Evolutionary conservation across 306 rosid species (phyloP), one percentile per base, ranked within the genome.

Genomic region (Pueraria montana): DNA sequence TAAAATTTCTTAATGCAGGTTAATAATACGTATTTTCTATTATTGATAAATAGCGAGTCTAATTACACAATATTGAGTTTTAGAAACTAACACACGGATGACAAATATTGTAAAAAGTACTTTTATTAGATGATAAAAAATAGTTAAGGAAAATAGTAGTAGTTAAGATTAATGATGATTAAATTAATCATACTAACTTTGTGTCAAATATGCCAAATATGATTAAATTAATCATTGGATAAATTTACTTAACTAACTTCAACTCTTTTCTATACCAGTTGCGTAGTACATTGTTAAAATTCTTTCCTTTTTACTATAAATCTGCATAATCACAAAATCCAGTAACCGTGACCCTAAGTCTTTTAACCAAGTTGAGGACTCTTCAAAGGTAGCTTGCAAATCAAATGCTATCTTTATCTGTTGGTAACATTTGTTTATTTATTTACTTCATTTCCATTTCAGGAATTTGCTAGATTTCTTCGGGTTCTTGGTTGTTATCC

Each of bases 401-500:
- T 59, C 71, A 64, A 70, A 79, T 20, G 24, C 34, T 67, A 43
- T 42, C 85, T 52, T 42, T 43, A 49, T 12, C 61, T 80, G 65
- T 52, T 23, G 14, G 48, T 62, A 36, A 76, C 36, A 34, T 53
- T 3, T 5, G 55, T 50, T 59, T 7, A 38, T 38, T 38, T 16
- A 32, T 40, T 59, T 30, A 48, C 18, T 13, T 38, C 21, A n/a
- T 75, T 77, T 77, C 49, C 73, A 58, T 52, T 82, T 82, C 91
- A 94, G 98, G 98, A 94, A 80, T 83, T 90, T 83, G 89, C 91
- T 0, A 73, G 86, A 50, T 94, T 94, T 89, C 88, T 92, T 82
- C 95, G 95, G 6, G 88, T 94, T 64, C 94, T 94, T 53, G 98
- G 97, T 52, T 78, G 91, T 82, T 92, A 93, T 82, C 93, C 92